Conservation (phyloP, 2,329 filamentous ascomycete species). For the Pseudogymnoascus sp. region DNA sequence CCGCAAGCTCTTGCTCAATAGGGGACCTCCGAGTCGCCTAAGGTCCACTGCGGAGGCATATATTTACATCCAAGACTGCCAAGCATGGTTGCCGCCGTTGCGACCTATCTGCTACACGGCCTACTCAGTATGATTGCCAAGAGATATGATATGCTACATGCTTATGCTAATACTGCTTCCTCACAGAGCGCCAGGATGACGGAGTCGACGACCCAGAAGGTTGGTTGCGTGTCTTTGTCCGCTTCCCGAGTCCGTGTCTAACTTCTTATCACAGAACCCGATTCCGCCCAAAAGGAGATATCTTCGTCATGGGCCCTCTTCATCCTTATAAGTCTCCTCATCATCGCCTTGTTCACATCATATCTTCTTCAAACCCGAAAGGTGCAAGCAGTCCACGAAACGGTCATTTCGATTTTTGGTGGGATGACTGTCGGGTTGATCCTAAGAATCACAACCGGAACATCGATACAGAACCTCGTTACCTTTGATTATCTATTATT, state of each 20-base stretch:
- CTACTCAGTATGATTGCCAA: neutral
- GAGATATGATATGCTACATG: neutral
- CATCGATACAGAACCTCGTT: constrained; percentile 80
- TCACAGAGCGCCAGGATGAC: constrained; percentile 23
- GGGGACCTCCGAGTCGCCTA: constrained; percentile 1
- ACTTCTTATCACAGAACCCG: constrained; percentile 44
- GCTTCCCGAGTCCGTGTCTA: constrained; percentile 14
- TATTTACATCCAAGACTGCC: constrained; percentile 5
- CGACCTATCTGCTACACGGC: neutral
- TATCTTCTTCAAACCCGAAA: constrained; percentile 95
- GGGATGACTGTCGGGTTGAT: constrained; percentile 96
- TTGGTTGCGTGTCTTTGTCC: constrained; percentile 11
- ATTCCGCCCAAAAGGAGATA: constrained; percentile 86
- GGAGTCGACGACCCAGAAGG: constrained; percentile 22
- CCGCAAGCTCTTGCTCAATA: constrained; percentile 6
- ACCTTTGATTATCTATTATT: constrained; percentile 99
- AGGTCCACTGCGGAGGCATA: neutral
- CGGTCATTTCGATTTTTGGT: constrained; percentile 95
- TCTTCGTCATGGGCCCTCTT: constrained; percentile 95
- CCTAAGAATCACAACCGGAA: constrained; percentile 70
- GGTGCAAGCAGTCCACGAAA: constrained; percentile 96
- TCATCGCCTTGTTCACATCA: constrained; percentile 90
- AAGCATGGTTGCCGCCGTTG: constrained; percentile 9
- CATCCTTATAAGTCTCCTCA: constrained; percentile 90
- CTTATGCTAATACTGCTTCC: constrained; percentile 16